Base-by-base conservation (phyloP, 148 eudicot genomes). In the Polygonum aviculare region DNA sequence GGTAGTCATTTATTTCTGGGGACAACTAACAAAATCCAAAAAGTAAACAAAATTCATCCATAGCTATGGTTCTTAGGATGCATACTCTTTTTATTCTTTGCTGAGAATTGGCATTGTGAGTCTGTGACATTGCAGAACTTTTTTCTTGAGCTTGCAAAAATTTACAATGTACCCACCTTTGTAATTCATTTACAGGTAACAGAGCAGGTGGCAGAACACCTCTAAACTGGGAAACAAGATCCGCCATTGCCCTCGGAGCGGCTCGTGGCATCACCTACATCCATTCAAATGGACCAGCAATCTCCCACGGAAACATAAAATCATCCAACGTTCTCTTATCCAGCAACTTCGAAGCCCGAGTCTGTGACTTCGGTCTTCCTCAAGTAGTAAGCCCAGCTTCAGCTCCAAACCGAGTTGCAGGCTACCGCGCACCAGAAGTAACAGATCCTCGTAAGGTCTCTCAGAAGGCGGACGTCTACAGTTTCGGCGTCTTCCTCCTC, bases 391-490 rank as follows among this genome's bases (percentile, higher is more conserved):
- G 79, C n/a, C 93, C 96, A 2, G 75, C 80, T 8, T 72, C 87
- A 1, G 75, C 91, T 16, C 90, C 94, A 14, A 92, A 86, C 84
- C 99, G 96, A 12, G 82, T 92, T 2, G 89, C 86, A 7, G 97
- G 99, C 41, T 90, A 95, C 83, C 88, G 93, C 14, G 99, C 99
- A 15, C 99, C 97, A 9, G 99, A 95, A 76, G 91, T 95, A 10
- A 92, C 99, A 0, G 97, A 92, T 74, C 80, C 89, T 12, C 86
- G 87, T 7, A 87, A 73, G 72, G 87, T 89, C 69, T 92, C 99
- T 62, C 98, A 92, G 48, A 92, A 89, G 73, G 98, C 94, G 1
- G 98, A 94, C 31, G 87, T 92, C 35, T 92, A 92, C 80, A 94
- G 98, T 75, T 94, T 94, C 18, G 98, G 98, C 5, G 90, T 94